Percentiles rank a stretch among this genome's conserved stretches.
These are phyloP conservation scores for Cladophialophora yegresii DNA, from an alignment of 2,329 filamentous ascomycete genomes.

Conservation along the genomic window DNA sequence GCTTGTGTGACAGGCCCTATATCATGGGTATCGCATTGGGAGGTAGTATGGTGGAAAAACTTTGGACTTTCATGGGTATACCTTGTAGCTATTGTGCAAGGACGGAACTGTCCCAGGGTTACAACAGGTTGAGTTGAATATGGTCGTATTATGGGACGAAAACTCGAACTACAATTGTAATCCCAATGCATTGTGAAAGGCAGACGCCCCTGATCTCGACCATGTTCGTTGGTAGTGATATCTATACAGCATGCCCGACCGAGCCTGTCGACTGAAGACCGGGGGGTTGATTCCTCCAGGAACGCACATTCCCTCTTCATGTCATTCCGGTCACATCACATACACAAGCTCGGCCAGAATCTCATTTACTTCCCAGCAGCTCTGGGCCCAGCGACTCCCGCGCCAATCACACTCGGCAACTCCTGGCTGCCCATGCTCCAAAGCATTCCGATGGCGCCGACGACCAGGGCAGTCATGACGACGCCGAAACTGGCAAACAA, in stretches of 20 bases:
- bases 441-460: conserved; percentile 73
- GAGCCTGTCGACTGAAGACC: background rate
- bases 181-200: background rate
- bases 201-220: background rate
- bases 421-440: conserved; percentile 83
- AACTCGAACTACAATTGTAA: background rate
- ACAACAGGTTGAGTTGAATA: background rate
- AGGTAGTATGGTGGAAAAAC: background rate
- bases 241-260: background rate
- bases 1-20: background rate
- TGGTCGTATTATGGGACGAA: background rate
- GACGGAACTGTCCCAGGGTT: background rate
- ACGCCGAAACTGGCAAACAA: conserved; percentile 76
- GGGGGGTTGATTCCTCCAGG: background rate
- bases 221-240: background rate
- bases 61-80: background rate
- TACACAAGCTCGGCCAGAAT: background rate
- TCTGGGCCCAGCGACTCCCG: conserved; percentile 73
- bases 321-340: background rate
- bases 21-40: background rate
- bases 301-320: background rate
- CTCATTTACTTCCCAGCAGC: conserved; percentile 1
- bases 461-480: conserved; percentile 66
- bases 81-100: background rate
- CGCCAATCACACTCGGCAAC: conserved; percentile 92